phyloP scores from a whole-genome alignment of 805 yeast species.

The Wickerhamiella sorbophila region DNA sequence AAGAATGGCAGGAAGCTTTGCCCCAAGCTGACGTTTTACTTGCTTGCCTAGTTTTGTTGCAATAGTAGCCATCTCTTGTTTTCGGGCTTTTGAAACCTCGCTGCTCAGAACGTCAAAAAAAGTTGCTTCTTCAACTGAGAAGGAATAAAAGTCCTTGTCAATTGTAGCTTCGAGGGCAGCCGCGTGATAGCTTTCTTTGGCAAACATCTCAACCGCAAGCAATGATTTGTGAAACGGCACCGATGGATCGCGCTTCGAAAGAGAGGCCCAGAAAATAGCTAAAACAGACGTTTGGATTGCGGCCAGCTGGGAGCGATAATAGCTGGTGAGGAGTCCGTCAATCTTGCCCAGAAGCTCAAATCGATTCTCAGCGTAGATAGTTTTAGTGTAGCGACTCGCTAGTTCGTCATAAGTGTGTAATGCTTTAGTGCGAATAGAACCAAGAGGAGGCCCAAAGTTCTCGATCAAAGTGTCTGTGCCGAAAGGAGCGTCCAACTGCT shows the following conservation, averaged over 20 bases:
- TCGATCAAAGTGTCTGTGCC: constrained; percentile 13
- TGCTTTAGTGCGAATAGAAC: constrained; percentile 36
- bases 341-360: constrained; percentile 35
- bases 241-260: not conserved
- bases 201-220: constrained; percentile 13
- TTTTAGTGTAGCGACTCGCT: constrained; percentile 60
- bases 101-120: constrained; percentile 25
- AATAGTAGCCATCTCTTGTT: constrained; percentile 31
- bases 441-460: constrained; percentile 21
- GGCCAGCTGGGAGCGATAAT: constrained; percentile 32
- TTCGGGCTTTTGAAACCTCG: constrained; percentile 23
- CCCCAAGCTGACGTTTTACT: constrained; percentile 21
- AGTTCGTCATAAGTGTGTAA: constrained; percentile 44
- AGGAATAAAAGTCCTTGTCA: constrained; percentile 19
- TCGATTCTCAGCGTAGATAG: constrained; percentile 56
- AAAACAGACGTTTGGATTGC: constrained; percentile 27
- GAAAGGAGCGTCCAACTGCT: constrained; percentile 19
- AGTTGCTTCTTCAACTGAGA: constrained; percentile 14
- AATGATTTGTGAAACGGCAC: not conserved
- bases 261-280: constrained; percentile 13
- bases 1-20: constrained; percentile 35
- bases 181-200: constrained; percentile 20
- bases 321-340: constrained; percentile 27
- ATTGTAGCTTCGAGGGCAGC: constrained; percentile 28
- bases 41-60: constrained; percentile 22